Percentiles rank a stretch among this genome's conserved stretches.
Evolutionary conservation across 495 filamentous ascomycete species (phyloP).

Genomic region (Aspergillus ostianus): DNA sequence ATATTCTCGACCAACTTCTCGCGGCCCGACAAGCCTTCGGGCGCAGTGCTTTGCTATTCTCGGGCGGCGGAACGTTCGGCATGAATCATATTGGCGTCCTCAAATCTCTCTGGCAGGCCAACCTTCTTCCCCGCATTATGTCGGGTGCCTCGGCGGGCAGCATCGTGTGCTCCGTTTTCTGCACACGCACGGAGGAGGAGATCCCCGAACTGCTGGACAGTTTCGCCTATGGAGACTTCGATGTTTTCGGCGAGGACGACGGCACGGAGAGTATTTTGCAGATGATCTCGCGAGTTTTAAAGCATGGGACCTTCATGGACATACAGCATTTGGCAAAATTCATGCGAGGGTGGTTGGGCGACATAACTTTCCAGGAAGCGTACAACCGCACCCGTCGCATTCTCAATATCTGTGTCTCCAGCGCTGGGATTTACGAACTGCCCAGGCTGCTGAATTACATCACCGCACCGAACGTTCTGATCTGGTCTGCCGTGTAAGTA

Average conservation of each 20-base stretch:
- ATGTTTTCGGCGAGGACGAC: constrained; percentile 75
- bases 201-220: constrained; percentile 67
- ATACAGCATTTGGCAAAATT: constrained; percentile 75
- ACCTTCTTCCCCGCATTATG: constrained; percentile 83
- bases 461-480: constrained; percentile 88
- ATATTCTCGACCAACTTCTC: constrained; percentile 72
- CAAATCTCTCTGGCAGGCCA: constrained; percentile 74
- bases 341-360: constrained; percentile 75
- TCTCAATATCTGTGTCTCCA: constrained; percentile 89
- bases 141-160: constrained; percentile 94
- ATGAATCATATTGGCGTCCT: constrained; percentile 97
- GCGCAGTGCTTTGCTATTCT: constrained; percentile 80
- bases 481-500: constrained; percentile 90
- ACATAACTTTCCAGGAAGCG: constrained; percentile 92
- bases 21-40: constrained; percentile 84
- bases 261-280: constrained; percentile 66
- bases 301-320: constrained; percentile 79
- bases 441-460: constrained; percentile 88
- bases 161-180: constrained; percentile 84
- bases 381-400: constrained; percentile 90
- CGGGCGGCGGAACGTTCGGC: constrained; percentile 89
- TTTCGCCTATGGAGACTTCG: constrained; percentile 79
- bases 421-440: constrained; percentile 81
- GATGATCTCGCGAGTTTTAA: constrained; percentile 73
- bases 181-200: constrained; percentile 81